Percentiles rank a stretch among this genome's conserved stretches.
These are phyloP conservation scores for Forsythia viridissima DNA, from an alignment of 257 asterid species.

Conservation along the genomic window DNA sequence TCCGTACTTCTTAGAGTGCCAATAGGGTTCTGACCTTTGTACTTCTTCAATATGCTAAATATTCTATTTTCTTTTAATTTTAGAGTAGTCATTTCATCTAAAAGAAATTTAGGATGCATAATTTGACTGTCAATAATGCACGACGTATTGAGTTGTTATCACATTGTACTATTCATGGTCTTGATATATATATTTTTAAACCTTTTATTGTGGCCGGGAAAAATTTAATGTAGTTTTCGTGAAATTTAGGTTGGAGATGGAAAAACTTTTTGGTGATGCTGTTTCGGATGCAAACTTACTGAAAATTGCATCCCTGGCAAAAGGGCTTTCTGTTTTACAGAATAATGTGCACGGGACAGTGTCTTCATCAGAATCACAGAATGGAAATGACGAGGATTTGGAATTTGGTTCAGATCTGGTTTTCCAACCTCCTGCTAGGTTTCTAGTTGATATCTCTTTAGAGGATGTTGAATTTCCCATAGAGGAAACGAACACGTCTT, in stretches of 20 bases:
- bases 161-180: neutral
- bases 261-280: slow-evolving; percentile 66
- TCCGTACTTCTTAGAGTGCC: neutral
- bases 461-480: slow-evolving; percentile 50
- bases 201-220: neutral
- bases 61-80: neutral
- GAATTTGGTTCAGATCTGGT: slow-evolving; percentile 92
- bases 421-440: slow-evolving; percentile 76
- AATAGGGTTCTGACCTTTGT: neutral
- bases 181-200: neutral
- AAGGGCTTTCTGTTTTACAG: slow-evolving; percentile 64
- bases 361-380: slow-evolving; percentile 36
- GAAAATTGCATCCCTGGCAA: slow-evolving; percentile 64
- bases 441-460: slow-evolving; percentile 62
- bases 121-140: neutral
- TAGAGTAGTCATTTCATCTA: neutral
- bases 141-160: neutral
- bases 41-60: neutral
- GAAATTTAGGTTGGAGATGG: slow-evolving; percentile 69
- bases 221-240: neutral
- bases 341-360: slow-evolving; percentile 39
- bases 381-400: slow-evolving; percentile 43
- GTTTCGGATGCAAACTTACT: slow-evolving; percentile 49
- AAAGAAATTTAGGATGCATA: neutral
- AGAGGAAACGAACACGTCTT: slow-evolving; percentile 46